Base-by-base conservation (phyloP, 176 grass and related monocot species). In the Cymbopogon citratus region DNA sequence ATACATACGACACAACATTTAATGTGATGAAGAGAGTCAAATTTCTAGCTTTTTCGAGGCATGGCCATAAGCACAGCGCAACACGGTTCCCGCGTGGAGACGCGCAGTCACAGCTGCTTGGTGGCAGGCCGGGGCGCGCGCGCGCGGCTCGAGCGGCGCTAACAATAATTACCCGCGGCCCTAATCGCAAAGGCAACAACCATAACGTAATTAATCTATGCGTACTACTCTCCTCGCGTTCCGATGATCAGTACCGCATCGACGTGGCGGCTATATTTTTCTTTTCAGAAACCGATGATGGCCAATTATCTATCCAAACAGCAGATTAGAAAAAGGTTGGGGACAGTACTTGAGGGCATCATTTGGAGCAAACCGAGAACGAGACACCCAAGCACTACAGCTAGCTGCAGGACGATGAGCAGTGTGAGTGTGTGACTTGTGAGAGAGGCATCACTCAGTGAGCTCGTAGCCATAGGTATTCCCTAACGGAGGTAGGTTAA, bases 341-440 rank as follows among this genome's bases (percentile, higher is more conserved):
- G 2, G 29, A 41, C 33, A 62, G 84, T 87, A 87, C 84, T 71
- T 75, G 33, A 23, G 34, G 80, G 84, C 74, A 90, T 87, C 88
- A 79, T 36, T 26, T 51, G 66, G 88, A 79, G 79, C 18, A 77
- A 63, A 70, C 71, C 87, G 51, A 89, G 52, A 18, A 71, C 38
- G n/a, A 68, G 67, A 69, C 16, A 65, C 65, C 65, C 65, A 4
- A 78, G 69, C 34, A 5, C 27, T 36, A 40, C 46, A n/a, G 8
- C 59, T 75, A 15, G 39, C 38, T 34, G 34, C 41, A 80, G 44
- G 76, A 66, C 6, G n/a, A 61, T 19, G 23, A 66, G n/a, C 54
- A 49, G 36, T 46, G 60, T 33, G 27, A 7, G 46, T 54, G 28
- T 51, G 62, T 35, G 76, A 23, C 70, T 44, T 19, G 41, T 12